phyloP scores from a whole-genome alignment of 768 basidiomycete genomes.

The Auriscalpium orientale region DNA sequence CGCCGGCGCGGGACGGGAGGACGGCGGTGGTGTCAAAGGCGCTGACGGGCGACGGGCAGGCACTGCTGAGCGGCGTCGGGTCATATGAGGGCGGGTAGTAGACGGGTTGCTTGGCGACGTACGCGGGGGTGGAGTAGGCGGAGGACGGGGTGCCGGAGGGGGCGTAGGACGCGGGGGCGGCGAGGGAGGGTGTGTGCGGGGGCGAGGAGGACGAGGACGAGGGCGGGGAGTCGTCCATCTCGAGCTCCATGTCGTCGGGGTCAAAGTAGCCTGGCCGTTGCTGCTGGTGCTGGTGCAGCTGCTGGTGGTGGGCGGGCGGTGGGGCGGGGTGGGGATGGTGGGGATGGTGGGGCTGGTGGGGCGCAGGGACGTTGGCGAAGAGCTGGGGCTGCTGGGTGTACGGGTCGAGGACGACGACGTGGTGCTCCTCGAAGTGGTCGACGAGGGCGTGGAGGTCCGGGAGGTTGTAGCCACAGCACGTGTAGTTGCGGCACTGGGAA shows the following conservation, averaged over 20 bases:
- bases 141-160: neutral
- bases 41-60: constrained; percentile 29
- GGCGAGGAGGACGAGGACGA: constrained; percentile 31
- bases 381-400: constrained; percentile 18
- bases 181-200: constrained; percentile 37
- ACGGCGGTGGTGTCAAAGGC: constrained; percentile 50
- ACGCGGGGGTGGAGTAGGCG: neutral
- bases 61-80: constrained; percentile 18
- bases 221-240: constrained; percentile 39
- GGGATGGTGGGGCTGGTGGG: neutral
- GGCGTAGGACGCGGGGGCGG: constrained; percentile 31
- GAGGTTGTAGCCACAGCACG: constrained; percentile 78
- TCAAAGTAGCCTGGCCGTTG: constrained; percentile 43
- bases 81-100: neutral
- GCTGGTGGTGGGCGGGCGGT: constrained; percentile 21
- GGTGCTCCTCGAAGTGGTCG: constrained; percentile 88
- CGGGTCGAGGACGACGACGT: constrained; percentile 67
- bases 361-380: constrained; percentile 7
- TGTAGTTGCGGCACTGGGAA: constrained; percentile 73
- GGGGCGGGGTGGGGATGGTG: constrained; percentile 17
- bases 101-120: neutral
- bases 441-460: constrained; percentile 76
- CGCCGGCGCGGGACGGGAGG: constrained; percentile 35
- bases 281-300: constrained; percentile 23
- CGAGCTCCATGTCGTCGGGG: constrained; percentile 78